phyloP scores from a whole-genome alignment of 2,329 filamentous ascomycete species.

The Epichloe gansuensis region DNA sequence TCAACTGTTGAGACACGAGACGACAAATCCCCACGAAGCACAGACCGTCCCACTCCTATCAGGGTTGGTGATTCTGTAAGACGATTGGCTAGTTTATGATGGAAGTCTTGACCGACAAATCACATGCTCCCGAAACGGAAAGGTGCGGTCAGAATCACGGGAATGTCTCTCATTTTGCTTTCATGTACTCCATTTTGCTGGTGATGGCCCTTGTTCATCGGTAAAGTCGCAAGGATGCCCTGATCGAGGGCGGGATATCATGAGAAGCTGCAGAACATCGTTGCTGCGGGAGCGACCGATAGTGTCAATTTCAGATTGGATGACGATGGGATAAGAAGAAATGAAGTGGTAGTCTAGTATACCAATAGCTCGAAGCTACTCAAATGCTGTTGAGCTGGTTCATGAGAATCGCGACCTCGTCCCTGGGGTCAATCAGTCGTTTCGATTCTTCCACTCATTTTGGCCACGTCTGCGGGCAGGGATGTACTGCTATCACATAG shows the following conservation, averaged over 20 bases:
- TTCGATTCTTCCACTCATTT: too few relatives aligned
- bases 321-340: background rate
- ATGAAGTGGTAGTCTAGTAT: background rate
- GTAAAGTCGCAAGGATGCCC: background rate
- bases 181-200: too few relatives aligned
- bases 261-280: constrained; percentile 3
- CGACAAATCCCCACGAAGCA: background rate
- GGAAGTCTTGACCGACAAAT: background rate
- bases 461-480: too few relatives aligned
- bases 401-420: too few relatives aligned
- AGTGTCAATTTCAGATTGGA: background rate
- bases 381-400: too few relatives aligned
- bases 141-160: background rate
- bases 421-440: too few relatives aligned
- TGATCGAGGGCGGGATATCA: background rate
- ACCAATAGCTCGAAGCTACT: too few relatives aligned
- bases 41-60: background rate
- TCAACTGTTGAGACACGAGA: background rate
- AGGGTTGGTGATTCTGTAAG: constrained; percentile 7
- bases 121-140: background rate
- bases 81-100: constrained; percentile 10
- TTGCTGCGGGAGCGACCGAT: constrained; percentile 1
- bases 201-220: background rate
- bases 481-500: too few relatives aligned
- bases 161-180: background rate